Base-by-base conservation (phyloP, 345 rosid species). In the Linum trigynum region DNA sequence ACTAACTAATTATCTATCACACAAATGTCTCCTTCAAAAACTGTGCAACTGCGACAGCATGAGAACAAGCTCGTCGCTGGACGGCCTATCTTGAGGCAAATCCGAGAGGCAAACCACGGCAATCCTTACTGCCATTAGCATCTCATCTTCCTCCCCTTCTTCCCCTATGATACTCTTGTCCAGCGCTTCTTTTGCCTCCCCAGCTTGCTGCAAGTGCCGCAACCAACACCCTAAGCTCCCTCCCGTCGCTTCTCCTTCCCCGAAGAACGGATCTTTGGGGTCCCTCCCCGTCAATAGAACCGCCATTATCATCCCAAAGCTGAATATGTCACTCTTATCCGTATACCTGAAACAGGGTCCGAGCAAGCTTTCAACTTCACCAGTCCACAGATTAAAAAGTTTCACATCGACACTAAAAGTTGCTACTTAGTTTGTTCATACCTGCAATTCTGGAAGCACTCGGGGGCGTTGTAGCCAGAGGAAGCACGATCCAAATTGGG, bases 21-120 rank as follows among this genome's bases (percentile, higher is more conserved):
- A 23, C 32, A 23, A 23, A 23, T 23, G 32, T 57, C 64, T 60
- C 56, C 37, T 57, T 84, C 73, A 92, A 79, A 90, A 92, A 74
- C 98, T 92, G 75, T 90, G 96, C 69, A 92, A 76, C 73, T 88
- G 98, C 59, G 97, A 90, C 65, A 92, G 85, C 96, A 90, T 88
- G 64, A 83, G 83, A 37, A 88, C 98, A 55, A 92, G 97, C 71
- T 92, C 98, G 51, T 92, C 96, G 58, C 95, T 88, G 5, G 96
- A 90, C 71, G 96, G 97, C 76, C 98, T 75, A 69, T 92, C 97
- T 2, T 87, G 96, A 0, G 98, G 88, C 67, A 71, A 77, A 71
- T 92, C 98, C 0, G 98, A 92, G 53, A 90, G 83, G 73, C 98
- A 92, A 39, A 88, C 81, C 23, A 84, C 90, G 9, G 92, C 86